Base-by-base conservation (phyloP, 805 yeast species). In the Schwanniomyces yamadae region DNA sequence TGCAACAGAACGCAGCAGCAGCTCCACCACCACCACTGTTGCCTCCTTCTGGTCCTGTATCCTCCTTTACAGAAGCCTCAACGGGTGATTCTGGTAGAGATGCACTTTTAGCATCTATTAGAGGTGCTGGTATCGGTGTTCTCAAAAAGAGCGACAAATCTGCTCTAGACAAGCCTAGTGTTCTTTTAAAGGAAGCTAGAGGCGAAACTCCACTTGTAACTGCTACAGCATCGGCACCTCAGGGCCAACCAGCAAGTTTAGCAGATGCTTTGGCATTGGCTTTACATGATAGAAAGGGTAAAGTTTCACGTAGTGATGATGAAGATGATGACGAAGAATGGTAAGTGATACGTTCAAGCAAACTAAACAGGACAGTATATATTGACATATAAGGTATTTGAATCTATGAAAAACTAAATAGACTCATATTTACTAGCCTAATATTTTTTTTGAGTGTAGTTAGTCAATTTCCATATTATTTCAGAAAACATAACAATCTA, bases 251-350 rank as follows among this genome's bases (percentile, higher is more conserved):
- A 1, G 84, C 79, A 2, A 70, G 77, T 10, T 63, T 89, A 40
- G 96, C 95, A 1, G 95, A 86, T 58, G 96, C 96, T 0, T 65
- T 89, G 34, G 88, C 95, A 7, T 85, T 85, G 12, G 98, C 97
- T 3, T 71, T 91, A 46, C 84, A 73, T 50, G 77, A 78, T 38
- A 75, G 97, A 53, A 91, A 91, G 61, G 78, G 76, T 14, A 88
- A 87, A 57, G 95, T 91, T 6, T 74, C 85, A 1, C 77, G 72
- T 13, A 80, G 88, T 46, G 95, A 88, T 45, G 93, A 84, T 41
- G 95, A 85, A 48, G 93, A 84, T 45, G 90, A 84, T 41, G 95
- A 87, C 35, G 68, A 63, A 19, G 38, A 29, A 79, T 28, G 31
- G 31, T 28, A 28, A 19, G 5, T 4, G 5, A 9, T 5, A 5